Base-by-base conservation (phyloP, 2,329 filamentous ascomycete genomes). In the Mycosphaerella sp. region DNA sequence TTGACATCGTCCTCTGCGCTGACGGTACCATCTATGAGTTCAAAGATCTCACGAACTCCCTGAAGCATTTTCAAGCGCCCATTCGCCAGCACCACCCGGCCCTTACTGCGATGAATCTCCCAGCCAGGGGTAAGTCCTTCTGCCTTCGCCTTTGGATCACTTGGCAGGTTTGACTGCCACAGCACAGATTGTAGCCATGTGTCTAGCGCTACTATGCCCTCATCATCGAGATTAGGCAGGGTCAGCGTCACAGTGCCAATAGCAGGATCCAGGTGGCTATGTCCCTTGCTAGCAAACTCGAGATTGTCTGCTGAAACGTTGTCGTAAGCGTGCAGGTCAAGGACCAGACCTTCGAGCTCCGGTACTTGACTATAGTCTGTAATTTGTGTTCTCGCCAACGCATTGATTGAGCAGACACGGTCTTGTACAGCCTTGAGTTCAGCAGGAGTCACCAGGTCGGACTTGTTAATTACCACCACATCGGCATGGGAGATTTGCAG, bases 401-500 rank as follows among this genome's bases (percentile, higher is more conserved):
- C 86, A 66, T 98, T 98, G 68, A 98, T 97, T 4, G 88, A 85
- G 49, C 78, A 74, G 47, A 97, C 83, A 41, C 93, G 80, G 13
- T 79, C 75, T 56, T 77, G 78, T 6, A 96, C 87, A 0, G 66
- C 70, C n/a, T 80, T 70, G 1, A 97, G 77, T 62, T 95, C 82
- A 6, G 79, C 72, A 1, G 78, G 67, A 5, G 78, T 80, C 3
- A 97, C 89, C 3, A 96, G 75, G 65, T 98, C 93, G 2, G 84
- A 78, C 69, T 98, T 98, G 73, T 98, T 98, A 61, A 98, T 81
- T 35, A 98, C 81, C 40, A 98, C 80, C 7, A 97, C 89, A 70
- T 98, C 93, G 6, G 93, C 93, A 64, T 98, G 91, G 1, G 89
- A 96, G 54, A 98, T 95, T 64, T 98, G 93, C 42, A 97, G 79